Base-by-base conservation (phyloP, 345 rosid genomes). In the Dipteronia dyeriana region DNA sequence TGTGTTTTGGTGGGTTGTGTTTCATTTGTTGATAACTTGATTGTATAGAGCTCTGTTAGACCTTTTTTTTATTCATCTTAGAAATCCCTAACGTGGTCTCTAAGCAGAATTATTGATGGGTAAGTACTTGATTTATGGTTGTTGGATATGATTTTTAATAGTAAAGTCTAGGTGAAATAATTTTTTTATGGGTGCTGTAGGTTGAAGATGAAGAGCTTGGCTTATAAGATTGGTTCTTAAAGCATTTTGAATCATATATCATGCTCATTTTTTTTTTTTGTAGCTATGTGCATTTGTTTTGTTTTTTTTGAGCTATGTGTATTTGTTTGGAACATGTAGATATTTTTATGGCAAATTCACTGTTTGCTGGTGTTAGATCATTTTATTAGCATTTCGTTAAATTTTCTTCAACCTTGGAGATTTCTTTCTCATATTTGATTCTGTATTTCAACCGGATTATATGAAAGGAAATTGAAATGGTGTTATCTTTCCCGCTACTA, bases 1-100 rank as follows among this genome's bases (percentile, higher is more conserved):
- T 65, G n/a, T 63, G 34, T 59, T 78, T 61, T 4, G 31, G 75
- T 79, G n/a, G 38, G 70, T 65, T 67, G 39, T 76, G 70, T 49
- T 78, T 39, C 5, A 59, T 68, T 53, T 74, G 16, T 41, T 68
- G 79, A 56, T 41, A 22, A 71, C 13, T 54, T 66, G 26, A 64
- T 59, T 59, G 19, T 8, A 45, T 54, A 7, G 13, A 8, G 49
- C 6, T 41, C 49, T 66, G 26, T 38, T 38, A 0, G 5, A 14
- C 12, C 62, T 12, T 17, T 45, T 77, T 49, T 70, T 12, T 20
- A 43, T n/a, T 19, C 31, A 20, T 26, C 31, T 16, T 11, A 13
- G n/a, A 54, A 19, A 45, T 64, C 13, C 17, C 17, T 10, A 20
- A 38, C 1, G 19, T n/a, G 60, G 7, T 19, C 11, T 75, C 34